These are phyloP conservation scores for Dioscorea dumetorum DNA, from an alignment of 106 monocot species.

Conservation along the genomic window DNA sequence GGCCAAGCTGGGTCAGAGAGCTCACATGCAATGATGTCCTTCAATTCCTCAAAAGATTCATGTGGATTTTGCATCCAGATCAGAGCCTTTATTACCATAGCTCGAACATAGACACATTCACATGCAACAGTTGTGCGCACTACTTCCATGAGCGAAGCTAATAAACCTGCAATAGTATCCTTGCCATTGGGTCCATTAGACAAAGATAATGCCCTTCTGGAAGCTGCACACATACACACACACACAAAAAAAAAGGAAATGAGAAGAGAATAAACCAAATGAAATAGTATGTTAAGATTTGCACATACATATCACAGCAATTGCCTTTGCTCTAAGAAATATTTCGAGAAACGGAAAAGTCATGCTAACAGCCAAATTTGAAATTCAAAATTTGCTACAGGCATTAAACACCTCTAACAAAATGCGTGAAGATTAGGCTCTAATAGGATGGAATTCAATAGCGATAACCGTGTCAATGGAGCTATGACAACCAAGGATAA, in stretches of 20 bases:
- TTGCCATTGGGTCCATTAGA: constrained; percentile 56
- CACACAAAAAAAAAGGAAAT: constrained; percentile 6
- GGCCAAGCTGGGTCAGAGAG: constrained; percentile 96
- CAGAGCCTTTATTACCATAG: constrained; percentile 93
- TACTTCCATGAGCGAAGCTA: constrained; percentile 98
- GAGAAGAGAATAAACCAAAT: background rate
- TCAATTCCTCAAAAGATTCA: constrained; percentile 88
- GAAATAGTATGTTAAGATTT: no score
- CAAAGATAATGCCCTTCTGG: constrained; percentile 38
- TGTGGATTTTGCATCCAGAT: constrained; percentile 99
- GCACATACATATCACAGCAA: no score
- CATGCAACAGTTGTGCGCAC: constrained; percentile 98
- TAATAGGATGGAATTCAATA: no score
- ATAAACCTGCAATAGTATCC: constrained; percentile 83
- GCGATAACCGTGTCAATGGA: no score
- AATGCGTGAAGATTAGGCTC: no score
- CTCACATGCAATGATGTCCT: constrained; percentile 90
- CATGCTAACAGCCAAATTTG: no score
- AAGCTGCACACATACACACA: constrained; percentile 38
- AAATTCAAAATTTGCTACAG: no score
- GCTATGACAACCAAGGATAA: no score
- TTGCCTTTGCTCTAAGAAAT: no score
- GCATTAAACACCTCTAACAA: no score
- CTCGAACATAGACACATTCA: constrained; percentile 98
- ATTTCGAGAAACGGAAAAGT: no score